These are phyloP conservation scores for Arthrobotrys megalospora DNA, from an alignment of 2,329 filamentous ascomycete species.

Conservation along the genomic window DNA sequence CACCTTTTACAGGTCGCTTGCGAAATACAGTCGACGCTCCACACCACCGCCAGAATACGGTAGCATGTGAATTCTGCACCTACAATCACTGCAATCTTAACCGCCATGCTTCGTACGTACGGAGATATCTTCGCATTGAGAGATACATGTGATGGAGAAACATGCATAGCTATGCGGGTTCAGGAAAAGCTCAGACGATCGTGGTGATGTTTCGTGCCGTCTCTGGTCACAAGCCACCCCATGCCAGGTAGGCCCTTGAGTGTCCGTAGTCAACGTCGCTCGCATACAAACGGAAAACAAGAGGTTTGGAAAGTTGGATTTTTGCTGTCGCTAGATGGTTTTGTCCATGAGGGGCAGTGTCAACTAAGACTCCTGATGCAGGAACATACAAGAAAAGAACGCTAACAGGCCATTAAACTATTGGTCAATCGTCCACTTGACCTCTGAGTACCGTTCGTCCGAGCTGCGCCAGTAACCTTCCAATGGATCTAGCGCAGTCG, in stretches of 20 bases:
- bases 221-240: conserved; percentile 16
- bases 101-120: not conserved
- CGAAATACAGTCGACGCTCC: conserved; percentile 7
- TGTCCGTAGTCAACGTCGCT: not conserved
- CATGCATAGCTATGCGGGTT: conserved; percentile 26
- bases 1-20: conserved; percentile 5
- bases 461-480: not conserved
- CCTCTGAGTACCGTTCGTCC: conserved; percentile 8
- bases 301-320: not conserved
- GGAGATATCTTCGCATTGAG: conserved; percentile 18
- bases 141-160: conserved; percentile 18
- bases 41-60: conserved; percentile 13
- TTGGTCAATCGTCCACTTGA: conserved; percentile 12
- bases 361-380: not conserved
- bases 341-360: not conserved
- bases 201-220: conserved; percentile 13
- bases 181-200: conserved; percentile 17
- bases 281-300: not conserved
- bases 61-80: conserved; percentile 47
- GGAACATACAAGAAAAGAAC: conserved; percentile 9
- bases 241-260: not conserved
- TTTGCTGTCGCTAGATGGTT: not conserved
- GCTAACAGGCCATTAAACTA: not conserved
- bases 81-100: conserved; percentile 17
- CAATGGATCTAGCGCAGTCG: not conserved